These are phyloP conservation scores for Candida insectalens DNA, from an alignment of 805 yeast species.

Conservation along the genomic window DNA sequence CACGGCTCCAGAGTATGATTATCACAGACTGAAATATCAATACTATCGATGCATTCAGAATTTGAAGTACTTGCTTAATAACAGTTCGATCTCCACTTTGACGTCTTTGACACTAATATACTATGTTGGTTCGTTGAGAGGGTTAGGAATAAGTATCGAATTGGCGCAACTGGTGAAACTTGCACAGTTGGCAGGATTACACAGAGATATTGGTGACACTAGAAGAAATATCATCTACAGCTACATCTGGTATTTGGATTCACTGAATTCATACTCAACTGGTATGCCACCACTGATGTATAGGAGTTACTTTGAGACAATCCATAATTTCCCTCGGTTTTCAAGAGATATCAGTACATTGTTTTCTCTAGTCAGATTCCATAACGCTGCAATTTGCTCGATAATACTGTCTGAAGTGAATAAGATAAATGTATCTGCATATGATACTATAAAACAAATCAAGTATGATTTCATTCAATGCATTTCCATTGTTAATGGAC, in stretches of 20 bases:
- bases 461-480: too few relatives aligned
- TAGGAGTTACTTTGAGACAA: too few relatives aligned
- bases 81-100: not conserved
- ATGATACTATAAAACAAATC: too few relatives aligned
- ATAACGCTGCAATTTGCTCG: too few relatives aligned
- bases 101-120: not conserved
- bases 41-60: not conserved
- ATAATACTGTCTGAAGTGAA: too few relatives aligned
- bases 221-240: slow-evolving; percentile 12
- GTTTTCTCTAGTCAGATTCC: too few relatives aligned
- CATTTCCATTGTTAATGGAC: too few relatives aligned
- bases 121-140: not conserved
- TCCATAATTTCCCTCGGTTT: too few relatives aligned
- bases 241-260: slow-evolving; percentile 14
- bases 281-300: too few relatives aligned
- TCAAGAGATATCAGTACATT: too few relatives aligned
- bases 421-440: too few relatives aligned
- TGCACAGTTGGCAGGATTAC: slow-evolving; percentile 8
- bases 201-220: slow-evolving; percentile 8
- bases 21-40: not conserved
- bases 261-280: slow-evolving; percentile 13
- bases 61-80: not conserved
- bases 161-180: not conserved
- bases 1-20: not conserved
- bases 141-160: not conserved